Evolutionary conservation across 352 stramenopile species (phyloP).

Genomic region (Elongisporangium undulatum): DNA sequence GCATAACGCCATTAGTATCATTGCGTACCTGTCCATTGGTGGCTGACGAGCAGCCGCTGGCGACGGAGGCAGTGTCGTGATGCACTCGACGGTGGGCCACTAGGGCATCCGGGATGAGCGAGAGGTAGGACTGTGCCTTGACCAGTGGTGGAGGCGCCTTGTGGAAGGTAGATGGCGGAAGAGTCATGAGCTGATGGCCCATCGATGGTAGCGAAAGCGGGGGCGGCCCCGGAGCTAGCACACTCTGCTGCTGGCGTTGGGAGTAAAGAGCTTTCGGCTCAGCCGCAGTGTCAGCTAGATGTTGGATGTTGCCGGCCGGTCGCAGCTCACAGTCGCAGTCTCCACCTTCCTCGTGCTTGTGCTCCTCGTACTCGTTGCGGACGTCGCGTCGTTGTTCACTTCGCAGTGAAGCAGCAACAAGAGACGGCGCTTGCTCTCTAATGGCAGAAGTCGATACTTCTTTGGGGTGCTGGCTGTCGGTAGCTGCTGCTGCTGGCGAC

Average conservation of each 20-base stretch:
- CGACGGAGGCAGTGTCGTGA: not conserved
- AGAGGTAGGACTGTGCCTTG: not conserved
- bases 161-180: not conserved
- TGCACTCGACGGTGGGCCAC: not conserved
- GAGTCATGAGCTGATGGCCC: not conserved
- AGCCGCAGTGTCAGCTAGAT: not conserved
- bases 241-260: not conserved
- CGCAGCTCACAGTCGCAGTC: not conserved
- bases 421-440: not conserved
- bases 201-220: not conserved
- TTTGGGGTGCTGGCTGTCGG: constrained; percentile 1
- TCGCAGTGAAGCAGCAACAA: not conserved
- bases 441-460: not conserved
- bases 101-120: not conserved
- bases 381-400: not conserved
- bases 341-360: not conserved
- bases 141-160: not conserved
- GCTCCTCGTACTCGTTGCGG: not conserved
- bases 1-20: not conserved
- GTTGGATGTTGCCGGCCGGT: not conserved
- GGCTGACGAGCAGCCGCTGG: not conserved
- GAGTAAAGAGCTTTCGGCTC: not conserved
- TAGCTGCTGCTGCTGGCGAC: constrained; percentile 10
- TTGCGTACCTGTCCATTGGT: not conserved
- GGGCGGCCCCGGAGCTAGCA: no score